A percentile compares a stretch with the other conserved stretches of the same genome.
These are phyloP conservation scores for Calocera cornea DNA, from an alignment of 768 basidiomycete species.

Conservation along the genomic window DNA sequence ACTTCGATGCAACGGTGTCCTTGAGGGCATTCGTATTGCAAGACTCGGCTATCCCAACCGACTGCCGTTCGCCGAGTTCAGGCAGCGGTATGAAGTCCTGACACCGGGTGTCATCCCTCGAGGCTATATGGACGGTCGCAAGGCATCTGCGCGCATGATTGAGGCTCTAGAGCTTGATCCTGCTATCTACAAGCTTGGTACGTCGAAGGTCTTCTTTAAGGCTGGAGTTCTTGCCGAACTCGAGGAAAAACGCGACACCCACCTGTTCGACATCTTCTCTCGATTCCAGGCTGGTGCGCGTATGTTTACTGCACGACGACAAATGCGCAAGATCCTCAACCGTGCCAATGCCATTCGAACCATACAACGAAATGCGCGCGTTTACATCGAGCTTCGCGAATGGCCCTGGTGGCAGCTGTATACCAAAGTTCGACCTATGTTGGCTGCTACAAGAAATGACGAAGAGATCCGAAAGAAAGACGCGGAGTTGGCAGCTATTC, in stretches of 20 bases:
- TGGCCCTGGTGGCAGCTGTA: slow-evolving; percentile 99
- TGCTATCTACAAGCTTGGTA: slow-evolving; percentile 74
- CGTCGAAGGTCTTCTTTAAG: slow-evolving; percentile 98
- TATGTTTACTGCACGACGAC: slow-evolving; percentile 73
- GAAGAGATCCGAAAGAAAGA: slow-evolving; percentile 84
- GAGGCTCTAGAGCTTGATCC: slow-evolving; percentile 78
- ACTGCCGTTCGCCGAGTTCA: slow-evolving; percentile 92
- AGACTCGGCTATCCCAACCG: slow-evolving; percentile 94
- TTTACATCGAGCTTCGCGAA: slow-evolving; percentile 77
- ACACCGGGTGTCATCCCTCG: slow-evolving; percentile 85
- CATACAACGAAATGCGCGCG: slow-evolving; percentile 84
- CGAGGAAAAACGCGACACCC: slow-evolving; percentile 77
- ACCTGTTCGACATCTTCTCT: slow-evolving; percentile 83
- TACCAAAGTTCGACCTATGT: slow-evolving; percentile 85
- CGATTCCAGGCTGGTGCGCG: slow-evolving; percentile 74
- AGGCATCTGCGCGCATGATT: slow-evolving; percentile 85
- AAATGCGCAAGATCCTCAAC: slow-evolving; percentile 89
- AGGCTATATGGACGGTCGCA: slow-evolving; percentile 96
- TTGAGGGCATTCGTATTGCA: slow-evolving; percentile 97
- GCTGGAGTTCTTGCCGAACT: slow-evolving; percentile 93
- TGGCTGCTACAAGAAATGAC: slow-evolving; percentile 85
- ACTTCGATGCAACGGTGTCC: slow-evolving; percentile 92
- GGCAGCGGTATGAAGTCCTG: slow-evolving; percentile 89
- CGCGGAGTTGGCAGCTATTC: slow-evolving; percentile 61
- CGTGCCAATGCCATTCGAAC: slow-evolving; percentile 81